Base-by-base conservation (phyloP, 495 filamentous ascomycete genomes). In the Jackrogersella minutella region DNA sequence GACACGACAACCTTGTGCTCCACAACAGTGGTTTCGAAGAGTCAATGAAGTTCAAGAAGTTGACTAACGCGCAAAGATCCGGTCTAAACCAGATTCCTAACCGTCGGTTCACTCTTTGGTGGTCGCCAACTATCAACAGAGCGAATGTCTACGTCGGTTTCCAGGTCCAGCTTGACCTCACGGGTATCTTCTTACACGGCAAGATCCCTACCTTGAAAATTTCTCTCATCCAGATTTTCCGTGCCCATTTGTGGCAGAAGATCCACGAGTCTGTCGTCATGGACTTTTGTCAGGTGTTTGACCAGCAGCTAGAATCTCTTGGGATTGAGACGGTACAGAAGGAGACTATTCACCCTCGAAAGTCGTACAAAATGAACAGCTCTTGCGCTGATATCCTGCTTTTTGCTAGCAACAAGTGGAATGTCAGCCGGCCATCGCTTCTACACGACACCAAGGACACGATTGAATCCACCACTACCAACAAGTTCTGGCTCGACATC, bases 351-450 rank as follows among this genome's bases (percentile, higher is more conserved):
- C 96, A 99, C 84, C 96, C 96, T 40, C 87, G 96, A 85, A 99
- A 99, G 78, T 98, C 95, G 0, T 99, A 99, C 85, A 99, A 99
- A 86, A 99, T 99, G 96, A 99, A 99, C 83, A 97, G 93, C 75
- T 98, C 95, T 40, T 99, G 96, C 77, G 96, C 96, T 13, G 96
- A 99, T 79, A 97, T 99, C 66, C 84, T 98, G 41, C 87, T 99
- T 37, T 99, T 99, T 73, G 96, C 96, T 14, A 97, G 91, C 52
- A 95, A 97, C 80, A 99, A 98, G 74, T 99, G 96, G 96, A 97
- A 96, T 66, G 93, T 98, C 39, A 97, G 93, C 3, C 84, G 91
- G 16, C 96, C 96, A 6, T 97, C 95, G 7, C 82, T 97, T 61
- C 82, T 98, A 7, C 96, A 94, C 73, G 95, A 99, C 68, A 97